Conservation (phyloP, 495 filamentous ascomycete genomes). For the Trichoderma reesei region DNA sequence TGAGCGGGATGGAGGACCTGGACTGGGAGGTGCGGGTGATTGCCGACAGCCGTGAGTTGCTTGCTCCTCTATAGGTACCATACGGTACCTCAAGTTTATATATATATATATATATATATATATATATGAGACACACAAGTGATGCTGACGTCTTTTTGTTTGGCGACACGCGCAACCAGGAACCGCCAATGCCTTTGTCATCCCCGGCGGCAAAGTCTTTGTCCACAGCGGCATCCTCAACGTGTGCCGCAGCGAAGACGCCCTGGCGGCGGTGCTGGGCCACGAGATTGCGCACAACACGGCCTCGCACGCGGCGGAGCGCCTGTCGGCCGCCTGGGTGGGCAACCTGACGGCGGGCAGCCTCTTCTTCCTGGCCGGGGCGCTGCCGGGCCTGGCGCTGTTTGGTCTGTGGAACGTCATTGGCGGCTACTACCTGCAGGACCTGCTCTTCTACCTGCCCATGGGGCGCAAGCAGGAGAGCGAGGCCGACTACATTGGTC, state of each 20-base stretch:
- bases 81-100: background rate
- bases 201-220: constrained; percentile 90
- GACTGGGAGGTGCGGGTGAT: constrained; percentile 86
- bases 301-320: constrained; percentile 69
- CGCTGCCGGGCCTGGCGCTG: constrained; percentile 32
- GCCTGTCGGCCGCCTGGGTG: constrained; percentile 54
- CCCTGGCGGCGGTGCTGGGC: constrained; percentile 73
- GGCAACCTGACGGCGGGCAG: constrained; percentile 43
- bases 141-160: too few species aligned
- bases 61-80: background rate
- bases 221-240: constrained; percentile 78
- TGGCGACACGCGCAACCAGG: constrained; percentile 9
- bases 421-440: constrained; percentile 39
- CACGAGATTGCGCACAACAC: constrained; percentile 95
- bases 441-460: constrained; percentile 57
- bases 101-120: background rate
- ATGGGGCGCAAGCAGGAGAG: constrained; percentile 55
- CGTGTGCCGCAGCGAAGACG: constrained; percentile 60
- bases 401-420: constrained; percentile 12
- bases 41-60: constrained; percentile 34
- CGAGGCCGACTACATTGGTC: constrained; percentile 81
- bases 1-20: constrained; percentile 46
- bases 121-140: background rate
- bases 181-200: constrained; percentile 71
- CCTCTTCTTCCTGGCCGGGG: constrained; percentile 41